These are phyloP conservation scores for Xanthoceras sorbifolium DNA, from an alignment of 345 rosid species.

Conservation along the genomic window DNA sequence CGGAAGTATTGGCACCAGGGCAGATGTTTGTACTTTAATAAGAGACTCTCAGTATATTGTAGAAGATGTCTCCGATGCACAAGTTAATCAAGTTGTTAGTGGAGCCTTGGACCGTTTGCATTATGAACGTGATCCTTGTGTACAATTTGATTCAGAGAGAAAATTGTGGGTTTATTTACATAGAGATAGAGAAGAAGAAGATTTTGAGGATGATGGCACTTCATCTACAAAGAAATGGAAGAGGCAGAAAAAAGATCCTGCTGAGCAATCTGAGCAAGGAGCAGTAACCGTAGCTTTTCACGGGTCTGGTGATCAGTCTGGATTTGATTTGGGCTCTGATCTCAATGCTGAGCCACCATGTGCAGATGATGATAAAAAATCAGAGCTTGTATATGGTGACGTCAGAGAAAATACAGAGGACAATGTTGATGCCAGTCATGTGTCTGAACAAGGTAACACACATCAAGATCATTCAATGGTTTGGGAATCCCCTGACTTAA, in stretches of 20 bases:
- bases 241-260: constrained; percentile 87
- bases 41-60: constrained; percentile 91
- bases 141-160: constrained; percentile 87
- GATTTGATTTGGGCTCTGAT: constrained; percentile 67
- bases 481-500: constrained; percentile 59
- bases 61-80: constrained; percentile 91
- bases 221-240: constrained; percentile 99
- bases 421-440: constrained; percentile 44
- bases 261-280: constrained; percentile 81
- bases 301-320: constrained; percentile 61
- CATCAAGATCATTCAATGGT: constrained; percentile 51
- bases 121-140: constrained; percentile 99
- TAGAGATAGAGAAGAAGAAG: constrained; percentile 98
- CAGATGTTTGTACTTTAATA: constrained; percentile 98
- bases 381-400: constrained; percentile 40
- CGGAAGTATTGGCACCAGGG: constrained; percentile 98
- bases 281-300: constrained; percentile 64
- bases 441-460: constrained; percentile 34
- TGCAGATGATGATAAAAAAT: constrained; percentile 46
- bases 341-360: constrained; percentile 59
- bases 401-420: constrained; percentile 56
- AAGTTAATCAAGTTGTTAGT: constrained; percentile 94
- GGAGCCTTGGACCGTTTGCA: constrained; percentile 99
- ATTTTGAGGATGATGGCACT: constrained; percentile 99
- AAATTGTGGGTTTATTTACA: constrained; percentile 98